Conservation (phyloP, 768 basidiomycete species). For the Boletus pseudopeckii region DNA sequence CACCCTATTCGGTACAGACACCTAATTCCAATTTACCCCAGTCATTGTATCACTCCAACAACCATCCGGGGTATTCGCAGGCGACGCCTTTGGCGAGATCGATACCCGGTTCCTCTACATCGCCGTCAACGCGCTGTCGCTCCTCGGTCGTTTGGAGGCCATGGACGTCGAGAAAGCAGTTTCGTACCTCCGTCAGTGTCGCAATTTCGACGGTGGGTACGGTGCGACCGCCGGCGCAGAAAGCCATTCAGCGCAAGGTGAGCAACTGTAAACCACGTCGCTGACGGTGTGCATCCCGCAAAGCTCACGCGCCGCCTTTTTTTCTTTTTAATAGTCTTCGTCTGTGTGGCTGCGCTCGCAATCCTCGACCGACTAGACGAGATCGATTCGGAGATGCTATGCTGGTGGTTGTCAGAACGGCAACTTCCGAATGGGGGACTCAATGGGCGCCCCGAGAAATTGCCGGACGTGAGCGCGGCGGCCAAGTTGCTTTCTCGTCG, state of each 20-base stretch:
- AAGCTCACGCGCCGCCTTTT: background rate
- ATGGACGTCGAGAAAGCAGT: slow-evolving; percentile 69
- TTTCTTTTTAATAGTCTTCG: slow-evolving; percentile 60
- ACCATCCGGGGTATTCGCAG: slow-evolving; percentile 83
- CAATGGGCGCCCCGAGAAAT: slow-evolving; percentile 96
- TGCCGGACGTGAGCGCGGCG: slow-evolving; percentile 79
- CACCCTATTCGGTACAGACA: background rate
- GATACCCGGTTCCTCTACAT: slow-evolving; percentile 92
- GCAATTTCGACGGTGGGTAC: slow-evolving; percentile 96
- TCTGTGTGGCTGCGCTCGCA: slow-evolving; percentile 82
- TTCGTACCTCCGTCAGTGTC: slow-evolving; percentile 69
- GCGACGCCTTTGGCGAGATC: slow-evolving; percentile 87
- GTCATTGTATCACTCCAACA: slow-evolving; percentile 85
- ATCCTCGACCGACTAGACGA: slow-evolving; percentile 81
- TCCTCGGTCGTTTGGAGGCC: slow-evolving; percentile 70
- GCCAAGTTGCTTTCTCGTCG: background rate
- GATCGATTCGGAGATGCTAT: slow-evolving; percentile 75
- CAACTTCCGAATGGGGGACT: slow-evolving; percentile 92
- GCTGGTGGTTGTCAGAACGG: slow-evolving; percentile 92
- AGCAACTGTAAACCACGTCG: background rate
- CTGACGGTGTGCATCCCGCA: background rate
- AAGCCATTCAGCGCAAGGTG: slow-evolving; percentile 90
- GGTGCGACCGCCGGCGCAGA: slow-evolving; percentile 83
- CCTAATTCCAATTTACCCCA: slow-evolving; percentile 29
- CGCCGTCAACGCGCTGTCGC: slow-evolving; percentile 76